Evolutionary conservation across 2,329 filamentous ascomycete species (phyloP).

Genomic region (Colletotrichum incanum): DNA sequence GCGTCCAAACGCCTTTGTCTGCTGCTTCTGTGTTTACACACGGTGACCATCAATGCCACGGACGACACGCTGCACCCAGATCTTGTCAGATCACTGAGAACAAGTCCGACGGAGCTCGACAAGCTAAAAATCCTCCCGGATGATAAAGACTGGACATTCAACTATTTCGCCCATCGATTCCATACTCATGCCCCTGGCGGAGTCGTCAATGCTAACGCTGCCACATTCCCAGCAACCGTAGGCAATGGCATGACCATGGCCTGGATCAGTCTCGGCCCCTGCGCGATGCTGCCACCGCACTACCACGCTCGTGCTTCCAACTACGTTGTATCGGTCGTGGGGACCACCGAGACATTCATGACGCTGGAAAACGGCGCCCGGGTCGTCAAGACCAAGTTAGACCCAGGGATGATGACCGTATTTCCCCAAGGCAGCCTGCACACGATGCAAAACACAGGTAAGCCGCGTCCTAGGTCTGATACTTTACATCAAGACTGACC

Average conservation of each 20-base stretch:
- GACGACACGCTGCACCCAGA: conserved; percentile 48
- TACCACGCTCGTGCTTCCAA: conserved; percentile 66
- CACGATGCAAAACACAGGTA: conserved; percentile 66
- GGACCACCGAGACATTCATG: conserved; percentile 68
- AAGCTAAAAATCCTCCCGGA: conserved; percentile 57
- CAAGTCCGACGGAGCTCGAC: conserved; percentile 62
- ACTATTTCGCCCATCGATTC: conserved; percentile 60
- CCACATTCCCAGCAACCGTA: conserved; percentile 64
- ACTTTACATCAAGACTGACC: background rate
- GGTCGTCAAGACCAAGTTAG: conserved; percentile 57
- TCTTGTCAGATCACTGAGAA: conserved; percentile 48
- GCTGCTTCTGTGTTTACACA: conserved; percentile 7
- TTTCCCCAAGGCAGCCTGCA: conserved; percentile 65
- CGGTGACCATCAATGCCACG: conserved; percentile 15
- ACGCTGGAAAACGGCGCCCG: conserved; percentile 65
- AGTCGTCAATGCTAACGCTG: conserved; percentile 67
- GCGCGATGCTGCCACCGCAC: conserved; percentile 67
- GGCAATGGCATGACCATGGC: conserved; percentile 64
- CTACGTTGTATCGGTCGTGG: conserved; percentile 62
- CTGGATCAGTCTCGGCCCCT: conserved; percentile 64
- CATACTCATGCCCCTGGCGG: conserved; percentile 62
- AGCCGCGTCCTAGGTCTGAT: conserved; percentile 32
- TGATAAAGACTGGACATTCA: conserved; percentile 63
- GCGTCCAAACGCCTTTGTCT: background rate
- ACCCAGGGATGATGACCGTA: conserved; percentile 63